Evolutionary conservation across 805 yeast species (phyloP).

Genomic region (Zygoascus ofunaensis): DNA sequence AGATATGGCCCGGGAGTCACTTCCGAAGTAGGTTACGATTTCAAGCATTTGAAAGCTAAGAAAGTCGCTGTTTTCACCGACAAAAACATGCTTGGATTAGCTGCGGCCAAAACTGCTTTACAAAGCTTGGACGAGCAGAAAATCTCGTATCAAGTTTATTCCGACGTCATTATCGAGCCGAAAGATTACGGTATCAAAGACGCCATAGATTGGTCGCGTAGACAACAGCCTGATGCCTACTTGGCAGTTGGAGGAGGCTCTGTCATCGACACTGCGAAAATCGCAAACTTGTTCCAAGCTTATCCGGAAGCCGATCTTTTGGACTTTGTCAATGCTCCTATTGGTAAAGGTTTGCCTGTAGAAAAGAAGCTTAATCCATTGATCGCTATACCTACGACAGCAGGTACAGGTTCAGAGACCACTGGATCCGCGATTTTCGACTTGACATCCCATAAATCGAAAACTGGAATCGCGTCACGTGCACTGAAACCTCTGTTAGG

Average conservation of each 20-base stretch:
- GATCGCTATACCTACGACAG: constrained; percentile 39
- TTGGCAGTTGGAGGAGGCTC: constrained; percentile 41
- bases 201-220: constrained; percentile 32
- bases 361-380: constrained; percentile 30
- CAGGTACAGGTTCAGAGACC: constrained; percentile 41
- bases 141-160: constrained; percentile 27
- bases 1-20: constrained; percentile 34
- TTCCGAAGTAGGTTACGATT: constrained; percentile 31
- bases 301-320: constrained; percentile 33
- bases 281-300: constrained; percentile 34
- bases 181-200: constrained; percentile 28
- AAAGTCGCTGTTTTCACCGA: constrained; percentile 33
- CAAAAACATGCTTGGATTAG: constrained; percentile 21
- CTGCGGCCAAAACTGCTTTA: constrained; percentile 27
- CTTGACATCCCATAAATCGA: constrained; percentile 31
- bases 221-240: constrained; percentile 31
- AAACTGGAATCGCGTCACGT: constrained; percentile 38
- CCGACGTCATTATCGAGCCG: constrained; percentile 33
- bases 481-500: constrained; percentile 37
- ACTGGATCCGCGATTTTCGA: constrained; percentile 40
- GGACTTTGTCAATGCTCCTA: constrained; percentile 37
- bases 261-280: constrained; percentile 39
- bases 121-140: constrained; percentile 29
- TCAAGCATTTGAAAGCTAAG: constrained; percentile 26
- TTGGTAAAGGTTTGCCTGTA: constrained; percentile 32